Conservation (phyloP, 257 asterid species). For the Solanum microdontum region DNA sequence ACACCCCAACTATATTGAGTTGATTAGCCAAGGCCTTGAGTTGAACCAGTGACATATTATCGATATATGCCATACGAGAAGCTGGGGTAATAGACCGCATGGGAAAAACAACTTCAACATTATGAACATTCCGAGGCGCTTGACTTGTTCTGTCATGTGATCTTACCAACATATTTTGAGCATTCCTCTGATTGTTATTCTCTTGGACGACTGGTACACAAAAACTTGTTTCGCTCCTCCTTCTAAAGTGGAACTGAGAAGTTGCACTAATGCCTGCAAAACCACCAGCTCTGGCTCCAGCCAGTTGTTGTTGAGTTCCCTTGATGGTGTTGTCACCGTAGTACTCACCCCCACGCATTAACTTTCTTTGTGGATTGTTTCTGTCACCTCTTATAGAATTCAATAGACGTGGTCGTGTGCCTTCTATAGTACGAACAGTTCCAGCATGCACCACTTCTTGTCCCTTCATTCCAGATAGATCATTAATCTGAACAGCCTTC, state of each 20-base stretch:
- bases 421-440: slow-evolving; percentile 3
- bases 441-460: slow-evolving; percentile 7
- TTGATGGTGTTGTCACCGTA: background rate
- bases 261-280: background rate
- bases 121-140: background rate
- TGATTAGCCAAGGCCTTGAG: slow-evolving; percentile 29
- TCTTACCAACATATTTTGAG: background rate
- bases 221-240: background rate
- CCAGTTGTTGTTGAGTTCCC: background rate
- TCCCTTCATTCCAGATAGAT: slow-evolving; percentile 1
- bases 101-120: background rate
- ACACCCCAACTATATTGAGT: slow-evolving; percentile 15
- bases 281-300: background rate
- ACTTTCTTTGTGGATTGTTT: slow-evolving; percentile 1
- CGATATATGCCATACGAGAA: background rate
- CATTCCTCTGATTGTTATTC: background rate
- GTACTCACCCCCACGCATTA: background rate
- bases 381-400: slow-evolving; percentile 2
- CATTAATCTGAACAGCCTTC: background rate
- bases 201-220: background rate
- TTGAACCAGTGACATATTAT: background rate
- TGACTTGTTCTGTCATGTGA: background rate
- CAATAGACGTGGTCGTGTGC: background rate
- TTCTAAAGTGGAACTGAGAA: slow-evolving; percentile 1
- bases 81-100: background rate